phyloP scores from a whole-genome alignment of 164 flowering plant genomes.

The Vitis amurensis region DNA sequence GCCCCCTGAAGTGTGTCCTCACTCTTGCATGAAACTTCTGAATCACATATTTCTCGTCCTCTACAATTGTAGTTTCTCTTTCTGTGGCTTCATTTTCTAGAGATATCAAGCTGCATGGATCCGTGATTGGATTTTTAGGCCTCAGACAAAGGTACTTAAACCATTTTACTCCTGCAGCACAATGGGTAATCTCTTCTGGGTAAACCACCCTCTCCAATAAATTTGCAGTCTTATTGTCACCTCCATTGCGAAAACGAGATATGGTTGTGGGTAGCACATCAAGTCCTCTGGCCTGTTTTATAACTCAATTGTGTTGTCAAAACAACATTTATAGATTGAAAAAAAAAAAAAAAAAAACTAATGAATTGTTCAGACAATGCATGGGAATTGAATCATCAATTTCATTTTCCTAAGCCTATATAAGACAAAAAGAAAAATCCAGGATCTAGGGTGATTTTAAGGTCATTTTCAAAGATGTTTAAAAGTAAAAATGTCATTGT shows the following conservation, averaged over 20 bases:
- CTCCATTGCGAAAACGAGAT: conserved; percentile 82
- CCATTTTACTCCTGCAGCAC: conserved; percentile 97
- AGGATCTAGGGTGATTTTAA: no score
- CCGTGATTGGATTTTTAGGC: conserved; percentile 16
- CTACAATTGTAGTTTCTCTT: conserved; percentile 11
- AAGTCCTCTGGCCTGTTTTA: conserved; percentile 78
- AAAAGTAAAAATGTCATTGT: no score
- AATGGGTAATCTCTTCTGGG: conserved; percentile 92
- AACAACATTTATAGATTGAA: neutral
- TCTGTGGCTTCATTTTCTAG: conserved; percentile 9
- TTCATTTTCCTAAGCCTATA: no score
- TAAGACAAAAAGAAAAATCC: no score
- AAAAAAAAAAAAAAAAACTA: no score
- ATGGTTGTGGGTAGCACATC: conserved; percentile 94
- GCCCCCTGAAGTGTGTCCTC: conserved; percentile 75
- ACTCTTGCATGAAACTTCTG: conserved; percentile 66
- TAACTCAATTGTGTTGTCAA: neutral
- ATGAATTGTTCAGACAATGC: no score
- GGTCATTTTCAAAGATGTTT: no score
- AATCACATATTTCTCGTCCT: conserved; percentile 47
- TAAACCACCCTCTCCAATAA: conserved; percentile 78
- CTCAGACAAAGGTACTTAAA: conserved; percentile 76
- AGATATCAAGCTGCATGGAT: conserved; percentile 9
- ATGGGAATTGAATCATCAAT: no score
- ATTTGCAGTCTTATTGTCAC: conserved; percentile 77